phyloP scores from a whole-genome alignment of 2,329 filamentous ascomycete species.

The Alternaria triticina region DNA sequence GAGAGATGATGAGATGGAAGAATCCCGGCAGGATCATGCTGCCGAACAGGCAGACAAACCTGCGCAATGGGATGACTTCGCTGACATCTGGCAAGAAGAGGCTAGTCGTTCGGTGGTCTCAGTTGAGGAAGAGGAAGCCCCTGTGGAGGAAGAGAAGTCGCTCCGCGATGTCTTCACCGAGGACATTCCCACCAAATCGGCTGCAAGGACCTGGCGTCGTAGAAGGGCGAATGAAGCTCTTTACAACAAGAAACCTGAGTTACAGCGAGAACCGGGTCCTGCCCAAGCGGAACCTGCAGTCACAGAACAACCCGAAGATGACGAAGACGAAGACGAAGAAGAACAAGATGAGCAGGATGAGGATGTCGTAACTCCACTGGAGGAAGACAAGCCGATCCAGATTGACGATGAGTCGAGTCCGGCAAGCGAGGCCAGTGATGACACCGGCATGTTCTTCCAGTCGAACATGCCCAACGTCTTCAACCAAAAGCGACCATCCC shows the following conservation, averaged over 20 bases:
- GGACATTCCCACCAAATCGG: slow-evolving; percentile 37
- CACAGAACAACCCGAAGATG: background rate
- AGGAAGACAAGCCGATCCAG: slow-evolving; percentile 11
- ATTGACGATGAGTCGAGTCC: slow-evolving; percentile 19
- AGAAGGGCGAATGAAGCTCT: slow-evolving; percentile 46
- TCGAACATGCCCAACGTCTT: slow-evolving; percentile 37
- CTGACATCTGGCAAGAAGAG: slow-evolving; percentile 58
- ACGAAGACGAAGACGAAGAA: slow-evolving; percentile 25
- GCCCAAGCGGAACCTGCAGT: slow-evolving; percentile 7
- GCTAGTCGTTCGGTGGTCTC: slow-evolving; percentile 47
- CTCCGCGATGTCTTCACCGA: slow-evolving; percentile 46
- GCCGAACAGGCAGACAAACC: background rate
- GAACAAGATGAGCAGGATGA: slow-evolving; percentile 21
- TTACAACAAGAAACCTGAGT: slow-evolving; percentile 48
- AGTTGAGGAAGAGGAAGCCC: slow-evolving; percentile 21
- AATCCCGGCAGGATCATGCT: slow-evolving; percentile 1
- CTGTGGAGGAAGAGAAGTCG: slow-evolving; percentile 20
- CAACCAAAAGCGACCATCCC: slow-evolving; percentile 26
- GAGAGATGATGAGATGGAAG: background rate
- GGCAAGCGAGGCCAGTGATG: slow-evolving; percentile 40
- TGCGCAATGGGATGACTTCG: slow-evolving; percentile 25
- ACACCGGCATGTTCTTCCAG: slow-evolving; percentile 49
- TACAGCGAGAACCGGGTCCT: slow-evolving; percentile 15
- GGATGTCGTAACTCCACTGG: slow-evolving; percentile 8
- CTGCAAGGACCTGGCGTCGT: slow-evolving; percentile 52